Evolutionary conservation across 306 rosid species (phyloP).

Genomic region (Prunus persica): Prunus_persica_NCBIv2 NC_034009.1:8301001-8301500

Average conservation of each 20-base stretch:
- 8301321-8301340: neutral
- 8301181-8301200: slow-evolving; percentile 29
- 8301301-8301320: neutral
- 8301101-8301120: slow-evolving; percentile 73
- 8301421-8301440: slow-evolving; percentile 50
- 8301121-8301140: slow-evolving; percentile 45
- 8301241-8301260: slow-evolving; percentile 45
- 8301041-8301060: slow-evolving; percentile 50
- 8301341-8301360: slow-evolving; percentile 1
- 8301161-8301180: slow-evolving; percentile 23
- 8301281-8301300: slow-evolving; percentile 40
- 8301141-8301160: slow-evolving; percentile 23
- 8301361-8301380: slow-evolving; percentile 5
- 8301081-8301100: slow-evolving; percentile 58
- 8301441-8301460: slow-evolving; percentile 52
- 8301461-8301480: neutral
- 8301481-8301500: neutral
- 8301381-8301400: slow-evolving; percentile 53
- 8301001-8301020: slow-evolving; percentile 47
- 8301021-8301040: slow-evolving; percentile 45
- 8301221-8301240: slow-evolving; percentile 38
- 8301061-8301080: slow-evolving; percentile 62
- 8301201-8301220: slow-evolving; percentile 30
- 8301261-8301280: slow-evolving; percentile 54
- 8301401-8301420: slow-evolving; percentile 67